phyloP scores from a whole-genome alignment of 768 basidiomycete genomes.

The Pisolithus tinctorius region DNA sequence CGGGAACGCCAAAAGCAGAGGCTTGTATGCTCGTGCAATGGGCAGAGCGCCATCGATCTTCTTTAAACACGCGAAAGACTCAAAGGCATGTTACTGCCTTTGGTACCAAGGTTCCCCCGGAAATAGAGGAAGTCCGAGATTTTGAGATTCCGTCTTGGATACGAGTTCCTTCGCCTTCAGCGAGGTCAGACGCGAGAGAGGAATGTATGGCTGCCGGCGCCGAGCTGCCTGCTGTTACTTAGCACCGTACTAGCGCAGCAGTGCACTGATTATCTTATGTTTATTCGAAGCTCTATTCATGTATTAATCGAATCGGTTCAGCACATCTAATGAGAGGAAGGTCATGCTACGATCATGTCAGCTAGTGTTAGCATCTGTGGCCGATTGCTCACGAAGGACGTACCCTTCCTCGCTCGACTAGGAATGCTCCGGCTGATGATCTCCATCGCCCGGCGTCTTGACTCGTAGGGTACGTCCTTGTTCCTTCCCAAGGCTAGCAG shows the following conservation, averaged over 20 bases:
- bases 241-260: neutral
- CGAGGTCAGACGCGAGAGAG: constrained; percentile 2
- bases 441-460: constrained; percentile 33
- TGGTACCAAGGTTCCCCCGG: constrained; percentile 48
- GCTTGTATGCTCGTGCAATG: constrained; percentile 39
- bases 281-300: constrained; percentile 17
- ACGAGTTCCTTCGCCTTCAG: constrained; percentile 16
- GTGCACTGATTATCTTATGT: constrained; percentile 21
- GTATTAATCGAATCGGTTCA: neutral
- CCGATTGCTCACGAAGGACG: too few relatives aligned
- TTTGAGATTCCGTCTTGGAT: constrained; percentile 57
- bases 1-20: constrained; percentile 14
- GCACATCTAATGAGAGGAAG: neutral
- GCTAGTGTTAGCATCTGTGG: too few relatives aligned
- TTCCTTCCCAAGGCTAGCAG: constrained; percentile 36
- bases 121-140: constrained; percentile 42
- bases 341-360: neutral
- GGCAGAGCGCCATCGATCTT: constrained; percentile 41
- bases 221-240: neutral
- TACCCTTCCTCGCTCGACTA: constrained; percentile 1
- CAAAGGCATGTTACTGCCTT: constrained; percentile 53
- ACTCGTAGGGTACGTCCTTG: constrained; percentile 33
- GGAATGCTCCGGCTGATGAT: constrained; percentile 26
- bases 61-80: constrained; percentile 40
- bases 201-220: constrained; percentile 4